A percentile compares a stretch with the other conserved stretches of the same genome.
phyloP scores from a whole-genome alignment of 805 yeast genomes.

The Priceomyces carsonii region DNA sequence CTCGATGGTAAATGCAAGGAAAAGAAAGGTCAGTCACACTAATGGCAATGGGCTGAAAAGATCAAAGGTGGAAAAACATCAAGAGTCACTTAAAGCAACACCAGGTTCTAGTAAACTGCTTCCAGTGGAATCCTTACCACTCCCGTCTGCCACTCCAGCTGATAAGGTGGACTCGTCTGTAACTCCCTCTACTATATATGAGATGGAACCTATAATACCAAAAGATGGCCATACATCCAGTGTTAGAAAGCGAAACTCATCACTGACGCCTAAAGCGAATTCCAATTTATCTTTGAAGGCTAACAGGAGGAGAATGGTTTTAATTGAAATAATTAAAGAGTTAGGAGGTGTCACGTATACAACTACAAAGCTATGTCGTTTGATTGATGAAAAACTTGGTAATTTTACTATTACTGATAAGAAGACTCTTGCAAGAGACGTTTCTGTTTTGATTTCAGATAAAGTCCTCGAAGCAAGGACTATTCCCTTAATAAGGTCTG shows the following conservation, averaged over 20 bases:
- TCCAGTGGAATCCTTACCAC: too few relatives aligned
- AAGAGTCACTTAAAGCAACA: conserved; percentile 3
- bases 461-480: conserved; percentile 23
- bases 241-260: conserved; percentile 1
- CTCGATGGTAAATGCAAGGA: conserved; percentile 14
- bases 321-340: conserved; percentile 30
- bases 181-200: conserved; percentile 7
- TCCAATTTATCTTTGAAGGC: conserved; percentile 27
- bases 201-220: conserved; percentile 12
- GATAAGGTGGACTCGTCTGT: conserved; percentile 3
- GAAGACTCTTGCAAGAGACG: conserved; percentile 42
- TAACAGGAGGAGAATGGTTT: conserved; percentile 25
- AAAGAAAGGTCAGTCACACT: conserved; percentile 15
- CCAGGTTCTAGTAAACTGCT: too few relatives aligned
- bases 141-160: not conserved
- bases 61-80: conserved; percentile 3
- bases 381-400: conserved; percentile 30
- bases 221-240: not conserved
- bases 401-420: conserved; percentile 32
- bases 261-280: conserved; percentile 4
- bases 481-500: conserved; percentile 25
- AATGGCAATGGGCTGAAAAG: too few relatives aligned
- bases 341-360: conserved; percentile 42
- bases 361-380: conserved; percentile 31
- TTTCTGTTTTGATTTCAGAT: conserved; percentile 24